A percentile compares a stretch with the other conserved stretches of the same genome.
These are phyloP conservation scores for Allium cepa DNA, from an alignment of 106 monocot species.

Conservation along the genomic window DNA sequence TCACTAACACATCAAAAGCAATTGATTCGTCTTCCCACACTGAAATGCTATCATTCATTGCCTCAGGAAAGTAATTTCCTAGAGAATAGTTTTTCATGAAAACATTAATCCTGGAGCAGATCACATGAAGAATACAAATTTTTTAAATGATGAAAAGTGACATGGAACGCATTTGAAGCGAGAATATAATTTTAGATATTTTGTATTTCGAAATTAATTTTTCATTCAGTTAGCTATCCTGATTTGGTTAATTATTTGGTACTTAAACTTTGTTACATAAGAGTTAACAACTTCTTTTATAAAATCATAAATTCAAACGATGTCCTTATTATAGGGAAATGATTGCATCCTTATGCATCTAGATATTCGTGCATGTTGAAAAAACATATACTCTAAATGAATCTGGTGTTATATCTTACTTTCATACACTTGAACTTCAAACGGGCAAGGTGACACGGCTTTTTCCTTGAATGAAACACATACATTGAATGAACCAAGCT, in stretches of 20 bases:
- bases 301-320: too few relatives aligned
- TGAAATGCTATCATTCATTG: slow-evolving; percentile 56
- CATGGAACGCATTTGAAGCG: too few relatives aligned
- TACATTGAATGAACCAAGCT: slow-evolving; percentile 56
- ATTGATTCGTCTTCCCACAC: slow-evolving; percentile 94
- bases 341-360: too few relatives aligned
- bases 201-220: too few relatives aligned
- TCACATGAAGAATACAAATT: background rate
- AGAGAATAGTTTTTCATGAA: slow-evolving; percentile 12
- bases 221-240: too few relatives aligned
- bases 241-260: too few relatives aligned
- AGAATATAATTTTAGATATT: too few relatives aligned
- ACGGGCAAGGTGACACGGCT: slow-evolving; percentile 64
- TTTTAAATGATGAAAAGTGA: background rate
- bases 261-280: too few relatives aligned
- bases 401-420: slow-evolving; percentile 37
- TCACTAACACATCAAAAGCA: slow-evolving; percentile 62
- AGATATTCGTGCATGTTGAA: too few relatives aligned
- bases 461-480: slow-evolving; percentile 51
- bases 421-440: slow-evolving; percentile 47
- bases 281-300: too few relatives aligned
- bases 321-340: too few relatives aligned
- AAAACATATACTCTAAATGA: too few relatives aligned
- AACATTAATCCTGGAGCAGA: background rate
- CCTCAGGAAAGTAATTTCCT: slow-evolving; percentile 77